Percentiles rank a stretch among this genome's conserved stretches.
Evolutionary conservation across 768 basidiomycete genomes (phyloP).

Genomic region (Clavulina sp.): DNA sequence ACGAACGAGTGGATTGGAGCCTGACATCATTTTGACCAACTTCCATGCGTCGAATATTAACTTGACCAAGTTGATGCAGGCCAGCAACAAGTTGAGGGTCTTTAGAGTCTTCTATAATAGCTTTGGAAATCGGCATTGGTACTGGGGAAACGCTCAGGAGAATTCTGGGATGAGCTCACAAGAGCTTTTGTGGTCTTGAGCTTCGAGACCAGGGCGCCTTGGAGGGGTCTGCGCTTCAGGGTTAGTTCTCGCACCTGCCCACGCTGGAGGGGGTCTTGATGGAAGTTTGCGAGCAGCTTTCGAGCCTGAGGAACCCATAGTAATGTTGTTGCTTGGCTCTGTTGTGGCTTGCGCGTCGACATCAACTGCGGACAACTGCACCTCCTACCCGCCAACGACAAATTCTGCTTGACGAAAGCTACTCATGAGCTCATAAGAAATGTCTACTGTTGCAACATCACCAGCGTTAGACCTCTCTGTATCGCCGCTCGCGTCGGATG

Average conservation of each 20-base stretch:
- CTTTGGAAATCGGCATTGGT: constrained; percentile 20
- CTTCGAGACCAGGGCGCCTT: constrained; percentile 15
- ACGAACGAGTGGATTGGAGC: constrained; percentile 34
- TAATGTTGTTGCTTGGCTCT: too few species aligned
- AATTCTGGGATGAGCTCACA: constrained; percentile 19
- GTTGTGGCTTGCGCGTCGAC: neutral
- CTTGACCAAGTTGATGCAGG: constrained; percentile 44
- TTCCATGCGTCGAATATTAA: constrained; percentile 27
- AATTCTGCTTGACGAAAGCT: too few species aligned
- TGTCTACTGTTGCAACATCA: too few species aligned
- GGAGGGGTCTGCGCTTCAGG: constrained; percentile 12
- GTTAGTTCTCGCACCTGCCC: constrained; percentile 30
- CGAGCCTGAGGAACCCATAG: constrained; percentile 46
- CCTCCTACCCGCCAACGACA: neutral
- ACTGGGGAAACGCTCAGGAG: neutral
- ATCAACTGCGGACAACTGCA: neutral
- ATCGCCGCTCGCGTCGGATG: too few species aligned
- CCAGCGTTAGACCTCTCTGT: too few species aligned
- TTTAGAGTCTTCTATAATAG: constrained; percentile 41
- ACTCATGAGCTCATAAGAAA: too few species aligned
- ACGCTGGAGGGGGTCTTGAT: constrained; percentile 25
- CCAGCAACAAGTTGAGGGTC: constrained; percentile 60
- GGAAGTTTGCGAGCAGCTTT: constrained; percentile 43
- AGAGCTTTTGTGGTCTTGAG: constrained; percentile 35
- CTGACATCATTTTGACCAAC: constrained; percentile 26